Conservation (phyloP, 2,329 filamentous ascomycete genomes). For the Fusarium hostae region DNA sequence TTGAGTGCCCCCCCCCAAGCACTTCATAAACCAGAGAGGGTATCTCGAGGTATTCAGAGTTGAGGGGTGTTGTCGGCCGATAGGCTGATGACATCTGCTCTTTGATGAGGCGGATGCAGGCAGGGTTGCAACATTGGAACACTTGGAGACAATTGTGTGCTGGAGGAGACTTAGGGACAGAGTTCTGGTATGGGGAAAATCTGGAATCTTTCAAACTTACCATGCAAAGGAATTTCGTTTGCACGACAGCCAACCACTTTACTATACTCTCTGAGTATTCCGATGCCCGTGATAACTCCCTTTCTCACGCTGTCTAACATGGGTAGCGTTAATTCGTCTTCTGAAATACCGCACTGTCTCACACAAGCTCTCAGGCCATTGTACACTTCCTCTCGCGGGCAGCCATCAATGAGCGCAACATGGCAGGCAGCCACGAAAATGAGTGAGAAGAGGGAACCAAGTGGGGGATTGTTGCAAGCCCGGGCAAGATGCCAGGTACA, state of each 20-base stretch:
- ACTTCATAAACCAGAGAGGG: conserved; percentile 21
- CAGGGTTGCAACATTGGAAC: conserved; percentile 10
- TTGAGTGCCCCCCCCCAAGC: conserved; percentile 15
- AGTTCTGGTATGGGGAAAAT: background rate
- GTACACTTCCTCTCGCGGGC: background rate
- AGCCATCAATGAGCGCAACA: conserved; percentile 13
- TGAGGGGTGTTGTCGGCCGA: conserved; percentile 14
- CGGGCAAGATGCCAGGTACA: conserved; percentile 13
- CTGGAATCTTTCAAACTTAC: conserved; percentile 5
- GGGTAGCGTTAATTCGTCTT: conserved; percentile 10
- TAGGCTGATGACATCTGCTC: background rate
- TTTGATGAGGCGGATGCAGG: conserved; percentile 6
- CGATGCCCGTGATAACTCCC: conserved; percentile 17
- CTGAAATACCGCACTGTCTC: conserved; percentile 11
- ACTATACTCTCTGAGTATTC: conserved; percentile 14
- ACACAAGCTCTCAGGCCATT: conserved; percentile 5
- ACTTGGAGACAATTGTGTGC: conserved; percentile 14
- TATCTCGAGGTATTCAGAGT: conserved; percentile 20
- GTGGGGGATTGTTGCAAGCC: background rate
- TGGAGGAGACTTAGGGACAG: background rate
- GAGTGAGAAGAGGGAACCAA: conserved; percentile 25
- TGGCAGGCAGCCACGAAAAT: conserved; percentile 28
- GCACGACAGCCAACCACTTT: conserved; percentile 21
- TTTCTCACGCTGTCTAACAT: conserved; percentile 16
- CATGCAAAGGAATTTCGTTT: conserved; percentile 28